Base-by-base conservation (phyloP, 2,329 filamentous ascomycete species). In the Clathrospora elynae region DNA sequence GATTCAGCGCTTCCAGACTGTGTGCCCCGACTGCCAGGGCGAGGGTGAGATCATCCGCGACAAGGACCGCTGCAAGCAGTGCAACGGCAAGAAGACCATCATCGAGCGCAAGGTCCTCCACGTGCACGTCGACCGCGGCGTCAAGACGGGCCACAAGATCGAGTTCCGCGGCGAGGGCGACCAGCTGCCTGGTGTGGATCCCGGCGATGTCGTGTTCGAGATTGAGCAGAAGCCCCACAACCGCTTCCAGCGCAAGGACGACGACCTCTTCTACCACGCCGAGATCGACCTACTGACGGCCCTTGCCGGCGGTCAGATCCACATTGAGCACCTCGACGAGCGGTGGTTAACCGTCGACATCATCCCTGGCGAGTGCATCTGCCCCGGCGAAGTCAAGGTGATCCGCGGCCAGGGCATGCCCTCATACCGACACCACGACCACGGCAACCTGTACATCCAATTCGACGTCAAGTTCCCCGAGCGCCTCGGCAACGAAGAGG, bases 1-100 rank as follows among this genome's bases (percentile, higher is more conserved):
- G 93, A 97, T 99, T 62, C 95, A 99, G 78, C 89, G 93, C 45
- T 99, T 99, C 84, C 93, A 99, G 80, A 97, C 92, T 19, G 91
- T 96, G 62, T 99, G 93, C 82, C 88, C 91, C 18, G 95, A 99
- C 76, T 99, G 93, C 72, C 92, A 93, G 62, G 95, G 95, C 53
- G 93, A 99, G 74, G 92, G 93, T 49, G 93, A 99, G 78, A 90
- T 87, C 56, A 92, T 99, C 72, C 90, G 89, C 68, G 92, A 97
- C 59, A 95, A 95, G 79, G 93, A 99, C 72, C 87, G 90, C 66
- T 99, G 93, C 87, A 97, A 96, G 84, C 81, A 83, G 69, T 99
- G 93, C 78, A 84, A 81, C 64, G 93, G 91, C 70, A 99, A 97
- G 85, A 99, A 99, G 85, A 99, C 93, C 12, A 79, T 93, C 50